These are phyloP conservation scores for Kluyveromyces siamensis DNA, from an alignment of 805 yeast species.

Conservation along the genomic window DNA sequence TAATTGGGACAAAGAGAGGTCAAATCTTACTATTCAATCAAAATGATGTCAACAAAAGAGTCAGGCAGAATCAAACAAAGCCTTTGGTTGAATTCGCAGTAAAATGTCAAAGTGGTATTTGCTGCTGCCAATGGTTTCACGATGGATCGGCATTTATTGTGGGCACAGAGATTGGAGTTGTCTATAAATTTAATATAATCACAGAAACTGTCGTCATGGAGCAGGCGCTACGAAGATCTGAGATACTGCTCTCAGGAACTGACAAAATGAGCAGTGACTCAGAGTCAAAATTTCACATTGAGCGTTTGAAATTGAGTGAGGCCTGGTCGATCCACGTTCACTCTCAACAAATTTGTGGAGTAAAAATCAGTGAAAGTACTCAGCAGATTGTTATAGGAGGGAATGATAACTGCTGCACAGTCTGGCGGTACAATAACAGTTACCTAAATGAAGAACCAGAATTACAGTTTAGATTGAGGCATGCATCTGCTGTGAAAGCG, in stretches of 20 bases:
- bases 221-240: not conserved
- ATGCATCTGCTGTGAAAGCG: constrained; percentile 84
- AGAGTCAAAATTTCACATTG: constrained; percentile 1
- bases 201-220: not conserved
- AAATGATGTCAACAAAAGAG: constrained; percentile 2
- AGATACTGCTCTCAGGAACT: not conserved
- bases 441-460: constrained; percentile 28
- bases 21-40: constrained; percentile 39
- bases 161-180: constrained; percentile 61
- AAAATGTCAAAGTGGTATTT: constrained; percentile 34
- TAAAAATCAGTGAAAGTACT: constrained; percentile 37
- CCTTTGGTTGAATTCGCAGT: constrained; percentile 2
- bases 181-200: constrained; percentile 34
- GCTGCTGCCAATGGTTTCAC: constrained; percentile 53
- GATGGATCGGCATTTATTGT: constrained; percentile 34
- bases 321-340: constrained; percentile 35
- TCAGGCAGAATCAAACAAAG: not conserved
- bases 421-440: constrained; percentile 56
- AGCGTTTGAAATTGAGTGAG: constrained; percentile 7
- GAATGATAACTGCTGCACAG: constrained; percentile 69
- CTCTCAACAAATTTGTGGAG: constrained; percentile 55
- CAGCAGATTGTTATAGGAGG: constrained; percentile 70
- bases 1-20: constrained; percentile 55
- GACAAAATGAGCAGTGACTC: not conserved
- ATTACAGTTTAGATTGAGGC: constrained; percentile 44